Conservation (phyloP, 768 basidiomycete species). For the Boletellus emodensis region DNA sequence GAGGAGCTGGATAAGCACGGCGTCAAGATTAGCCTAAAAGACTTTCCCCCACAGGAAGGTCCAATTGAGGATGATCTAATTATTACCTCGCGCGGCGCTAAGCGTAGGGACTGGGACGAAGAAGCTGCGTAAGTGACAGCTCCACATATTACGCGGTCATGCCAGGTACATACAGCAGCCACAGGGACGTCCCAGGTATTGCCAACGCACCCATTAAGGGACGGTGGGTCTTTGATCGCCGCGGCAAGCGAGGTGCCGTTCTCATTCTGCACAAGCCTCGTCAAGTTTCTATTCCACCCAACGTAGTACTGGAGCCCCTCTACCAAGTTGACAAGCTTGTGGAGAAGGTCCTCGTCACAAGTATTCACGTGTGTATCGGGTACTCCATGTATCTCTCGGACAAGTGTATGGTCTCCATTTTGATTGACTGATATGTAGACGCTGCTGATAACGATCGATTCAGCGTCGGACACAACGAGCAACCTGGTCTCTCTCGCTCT, state of each 20-base stretch:
- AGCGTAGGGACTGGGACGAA: constrained; percentile 11
- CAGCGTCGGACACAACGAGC: constrained; percentile 8
- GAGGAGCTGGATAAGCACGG: constrained; percentile 12
- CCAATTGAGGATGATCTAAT: constrained; percentile 22
- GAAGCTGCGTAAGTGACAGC: constrained; percentile 14
- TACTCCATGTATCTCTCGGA: constrained; percentile 33
- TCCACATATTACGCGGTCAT: neutral
- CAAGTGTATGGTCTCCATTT: constrained; percentile 9
- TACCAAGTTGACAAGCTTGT: constrained; percentile 23
- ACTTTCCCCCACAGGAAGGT: constrained; percentile 14
- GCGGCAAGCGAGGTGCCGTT: constrained; percentile 27
- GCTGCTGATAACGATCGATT: neutral
- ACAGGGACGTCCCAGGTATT: constrained; percentile 17
- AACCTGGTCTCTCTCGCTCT: constrained; percentile 23
- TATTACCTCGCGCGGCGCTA: constrained; percentile 19
- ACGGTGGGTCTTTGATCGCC: constrained; percentile 27
- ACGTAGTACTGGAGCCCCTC: constrained; percentile 24
- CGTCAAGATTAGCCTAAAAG: constrained; percentile 11
- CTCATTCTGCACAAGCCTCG: constrained; percentile 32
- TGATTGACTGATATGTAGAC: neutral
- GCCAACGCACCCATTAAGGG: constrained; percentile 28
- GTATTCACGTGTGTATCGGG: constrained; percentile 27
- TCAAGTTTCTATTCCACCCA: constrained; percentile 13
- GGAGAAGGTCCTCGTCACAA: constrained; percentile 32
- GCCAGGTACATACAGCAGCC: neutral